Evolutionary conservation across 2,329 filamentous ascomycete genomes (phyloP).

Genomic region (Sporothrix phasma): DNA sequence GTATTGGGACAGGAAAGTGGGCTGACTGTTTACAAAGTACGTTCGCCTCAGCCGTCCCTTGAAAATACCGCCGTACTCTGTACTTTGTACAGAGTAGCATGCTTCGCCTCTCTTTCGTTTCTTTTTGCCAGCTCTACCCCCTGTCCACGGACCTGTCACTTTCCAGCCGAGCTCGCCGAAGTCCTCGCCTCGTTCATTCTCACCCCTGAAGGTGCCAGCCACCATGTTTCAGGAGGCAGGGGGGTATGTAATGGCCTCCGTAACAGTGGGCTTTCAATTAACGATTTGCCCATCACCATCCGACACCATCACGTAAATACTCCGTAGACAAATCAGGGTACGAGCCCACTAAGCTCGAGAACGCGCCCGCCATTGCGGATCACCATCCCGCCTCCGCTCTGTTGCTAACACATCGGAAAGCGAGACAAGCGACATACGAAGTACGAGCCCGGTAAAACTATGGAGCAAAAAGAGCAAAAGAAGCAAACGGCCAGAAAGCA

Average conservation of each 20-base stretch:
- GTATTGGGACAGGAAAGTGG: not conserved
- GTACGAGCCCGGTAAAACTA: not conserved
- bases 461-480: not conserved
- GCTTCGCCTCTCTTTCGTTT: not conserved
- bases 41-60: too few relatives aligned
- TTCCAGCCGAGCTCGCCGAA: too few relatives aligned
- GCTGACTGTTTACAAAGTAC: too few relatives aligned
- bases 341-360: too few relatives aligned
- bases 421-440: not conserved
- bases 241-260: too few relatives aligned
- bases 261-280: not conserved
- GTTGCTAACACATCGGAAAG: not conserved
- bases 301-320: not conserved
- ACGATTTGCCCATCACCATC: not conserved
- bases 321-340: too few relatives aligned
- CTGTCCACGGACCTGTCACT: not conserved
- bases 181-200: not conserved
- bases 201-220: not conserved
- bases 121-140: not conserved
- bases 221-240: not conserved
- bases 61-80: too few relatives aligned
- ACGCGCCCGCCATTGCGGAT: not conserved
- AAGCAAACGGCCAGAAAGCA: too few relatives aligned
- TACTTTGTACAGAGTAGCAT: too few relatives aligned
- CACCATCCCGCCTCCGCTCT: slow-evolving; percentile 1